phyloP scores from a whole-genome alignment of 257 asterid genomes.

The Solanum lignicaule region DNA sequence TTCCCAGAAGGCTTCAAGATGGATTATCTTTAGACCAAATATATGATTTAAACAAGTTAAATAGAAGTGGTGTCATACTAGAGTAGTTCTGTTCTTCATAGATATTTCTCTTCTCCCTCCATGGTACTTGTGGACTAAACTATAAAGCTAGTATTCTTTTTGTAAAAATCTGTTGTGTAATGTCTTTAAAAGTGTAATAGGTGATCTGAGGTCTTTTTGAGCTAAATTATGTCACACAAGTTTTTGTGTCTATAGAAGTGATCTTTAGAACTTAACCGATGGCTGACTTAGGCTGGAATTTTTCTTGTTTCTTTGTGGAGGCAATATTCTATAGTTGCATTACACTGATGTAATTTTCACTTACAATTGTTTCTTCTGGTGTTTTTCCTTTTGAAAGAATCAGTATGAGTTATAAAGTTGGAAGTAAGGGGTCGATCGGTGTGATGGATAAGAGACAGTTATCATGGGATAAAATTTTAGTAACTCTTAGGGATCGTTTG shows the following conservation, averaged over 20 bases:
- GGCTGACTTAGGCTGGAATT: neutral
- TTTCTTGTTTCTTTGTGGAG: neutral
- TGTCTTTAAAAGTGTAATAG: neutral
- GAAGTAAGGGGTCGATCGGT: neutral
- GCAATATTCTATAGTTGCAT: neutral
- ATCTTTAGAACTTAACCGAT: neutral
- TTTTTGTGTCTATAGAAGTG: neutral
- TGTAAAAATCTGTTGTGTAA: slow-evolving; percentile 1
- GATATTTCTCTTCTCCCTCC: neutral
- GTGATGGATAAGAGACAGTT: too few species aligned
- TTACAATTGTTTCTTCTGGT: neutral
- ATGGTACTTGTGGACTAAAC: neutral
- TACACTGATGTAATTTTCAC: neutral
- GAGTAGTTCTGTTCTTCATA: neutral
- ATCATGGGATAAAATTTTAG: too few species aligned
- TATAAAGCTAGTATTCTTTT: neutral
- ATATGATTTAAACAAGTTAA: neutral
- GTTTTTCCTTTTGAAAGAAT: neutral
- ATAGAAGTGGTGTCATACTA: neutral
- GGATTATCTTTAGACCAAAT: neutral
- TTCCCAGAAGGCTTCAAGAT: neutral
- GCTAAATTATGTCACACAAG: neutral
- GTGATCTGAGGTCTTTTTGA: neutral
- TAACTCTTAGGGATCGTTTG: too few species aligned
- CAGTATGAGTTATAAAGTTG: neutral